Percentiles rank a stretch among this genome's conserved stretches.
phyloP scores from a whole-genome alignment of 768 basidiomycete species.

The Termitomyces sp. region DNA sequence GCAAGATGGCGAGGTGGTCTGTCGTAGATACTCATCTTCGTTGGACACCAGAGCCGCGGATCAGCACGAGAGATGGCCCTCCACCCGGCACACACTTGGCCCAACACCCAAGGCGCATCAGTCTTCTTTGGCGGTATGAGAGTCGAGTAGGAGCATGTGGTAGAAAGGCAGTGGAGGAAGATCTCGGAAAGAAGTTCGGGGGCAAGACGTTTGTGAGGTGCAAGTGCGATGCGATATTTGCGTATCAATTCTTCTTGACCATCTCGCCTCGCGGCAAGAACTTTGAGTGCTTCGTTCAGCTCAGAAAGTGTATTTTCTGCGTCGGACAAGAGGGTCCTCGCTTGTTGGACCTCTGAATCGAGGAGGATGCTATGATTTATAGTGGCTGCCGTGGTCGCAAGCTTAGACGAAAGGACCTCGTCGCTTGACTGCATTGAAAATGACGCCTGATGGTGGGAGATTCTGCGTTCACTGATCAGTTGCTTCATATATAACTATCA shows the following conservation, averaged over 20 bases:
- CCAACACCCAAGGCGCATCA: conserved; percentile 6
- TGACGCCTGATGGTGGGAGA: neutral
- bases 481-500: neutral
- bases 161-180: conserved; percentile 6
- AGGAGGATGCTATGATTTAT: neutral
- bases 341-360: conserved; percentile 2
- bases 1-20: neutral
- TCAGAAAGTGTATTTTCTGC: conserved; percentile 2
- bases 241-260: conserved; percentile 1
- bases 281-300: neutral
- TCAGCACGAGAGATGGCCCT: conserved; percentile 6
- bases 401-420: neutral
- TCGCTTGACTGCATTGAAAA: neutral
- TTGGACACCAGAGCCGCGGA: conserved; percentile 3
- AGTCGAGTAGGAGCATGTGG: neutral
- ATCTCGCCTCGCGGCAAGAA: conserved; percentile 1
- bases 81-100: conserved; percentile 9
- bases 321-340: neutral
- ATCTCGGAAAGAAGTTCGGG: conserved; percentile 9
- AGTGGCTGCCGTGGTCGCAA: neutral
- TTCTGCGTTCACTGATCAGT: neutral
- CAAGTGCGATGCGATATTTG: conserved; percentile 4
- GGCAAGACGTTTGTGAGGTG: conserved; percentile 11
- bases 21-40: neutral
- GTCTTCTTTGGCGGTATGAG: neutral